Percentiles rank a stretch among this genome's conserved stretches.
Evolutionary conservation across 2,329 filamentous ascomycete genomes (phyloP).

Genomic region (Didymella pomorum): DNA sequence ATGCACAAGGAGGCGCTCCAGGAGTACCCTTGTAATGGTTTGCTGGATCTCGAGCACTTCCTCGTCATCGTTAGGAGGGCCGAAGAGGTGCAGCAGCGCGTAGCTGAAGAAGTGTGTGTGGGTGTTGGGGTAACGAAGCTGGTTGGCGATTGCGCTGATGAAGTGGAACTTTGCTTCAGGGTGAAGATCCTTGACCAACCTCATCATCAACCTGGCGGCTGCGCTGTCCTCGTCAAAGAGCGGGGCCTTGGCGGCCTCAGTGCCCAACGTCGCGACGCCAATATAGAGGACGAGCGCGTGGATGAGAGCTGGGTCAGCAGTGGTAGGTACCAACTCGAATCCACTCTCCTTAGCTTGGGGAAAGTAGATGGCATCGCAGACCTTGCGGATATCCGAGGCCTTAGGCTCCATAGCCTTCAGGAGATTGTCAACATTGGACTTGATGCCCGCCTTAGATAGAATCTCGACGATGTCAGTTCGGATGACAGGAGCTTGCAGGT

Average conservation of each 20-base stretch:
- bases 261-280: slow-evolving; percentile 73
- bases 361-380: slow-evolving; percentile 76
- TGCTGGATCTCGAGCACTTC: slow-evolving; percentile 81
- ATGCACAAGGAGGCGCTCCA: slow-evolving; percentile 87
- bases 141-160: slow-evolving; percentile 84
- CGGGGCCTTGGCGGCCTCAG: slow-evolving; percentile 65
- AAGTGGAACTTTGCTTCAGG: slow-evolving; percentile 86
- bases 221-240: slow-evolving; percentile 71
- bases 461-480: slow-evolving; percentile 67
- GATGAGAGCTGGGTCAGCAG: slow-evolving; percentile 74
- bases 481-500: slow-evolving; percentile 71
- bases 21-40: slow-evolving; percentile 85
- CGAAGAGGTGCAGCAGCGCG: slow-evolving; percentile 84
- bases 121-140: slow-evolving; percentile 87
- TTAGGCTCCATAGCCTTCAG: slow-evolving; percentile 65
- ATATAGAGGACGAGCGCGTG: slow-evolving; percentile 87
- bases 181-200: slow-evolving; percentile 76
- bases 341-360: slow-evolving; percentile 66
- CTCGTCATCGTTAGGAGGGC: slow-evolving; percentile 62
- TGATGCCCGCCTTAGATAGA: slow-evolving; percentile 61
- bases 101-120: slow-evolving; percentile 95
- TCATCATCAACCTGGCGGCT: slow-evolving; percentile 76
- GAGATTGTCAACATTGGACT: slow-evolving; percentile 61
- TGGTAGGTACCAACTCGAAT: slow-evolving; percentile 71
- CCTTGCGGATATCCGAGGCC: slow-evolving; percentile 76